These are phyloP conservation scores for Yamadazyma spencermartinsiae DNA, from an alignment of 1,139 yeast genomes.

Conservation along the genomic window DNA sequence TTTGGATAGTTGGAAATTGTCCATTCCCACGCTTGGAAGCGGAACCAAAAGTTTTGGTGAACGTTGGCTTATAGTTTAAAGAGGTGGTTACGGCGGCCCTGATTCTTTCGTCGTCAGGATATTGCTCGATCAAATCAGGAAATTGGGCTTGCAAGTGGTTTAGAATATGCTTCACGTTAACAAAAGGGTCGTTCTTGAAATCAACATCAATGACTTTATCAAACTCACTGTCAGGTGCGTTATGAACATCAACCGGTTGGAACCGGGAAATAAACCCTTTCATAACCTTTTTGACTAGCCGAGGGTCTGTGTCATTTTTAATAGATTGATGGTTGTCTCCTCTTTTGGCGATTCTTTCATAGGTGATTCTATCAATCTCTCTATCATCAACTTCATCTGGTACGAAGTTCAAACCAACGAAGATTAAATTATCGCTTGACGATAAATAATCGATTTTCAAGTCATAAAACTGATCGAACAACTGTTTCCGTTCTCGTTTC, in stretches of 20 bases:
- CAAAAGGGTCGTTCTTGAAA: conserved; percentile 43
- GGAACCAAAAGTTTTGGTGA: conserved; percentile 38
- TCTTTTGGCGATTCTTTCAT: conserved; percentile 58
- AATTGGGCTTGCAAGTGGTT: conserved; percentile 26
- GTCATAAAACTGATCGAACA: conserved; percentile 55
- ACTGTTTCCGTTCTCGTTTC: conserved; percentile 63
- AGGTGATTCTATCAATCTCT: conserved; percentile 53
- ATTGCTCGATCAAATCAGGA: conserved; percentile 41
- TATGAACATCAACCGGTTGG: conserved; percentile 51
- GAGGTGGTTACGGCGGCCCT: conserved; percentile 49
- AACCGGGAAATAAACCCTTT: conserved; percentile 70
- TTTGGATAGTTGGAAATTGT: conserved; percentile 6
- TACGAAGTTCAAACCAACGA: conserved; percentile 70
- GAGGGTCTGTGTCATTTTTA: conserved; percentile 46
- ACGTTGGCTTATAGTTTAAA: conserved; percentile 50
- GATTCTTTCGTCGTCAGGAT: conserved; percentile 46
- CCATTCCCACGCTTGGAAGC: conserved; percentile 27
- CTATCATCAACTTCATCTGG: conserved; percentile 20
- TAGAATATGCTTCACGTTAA: conserved; percentile 52
- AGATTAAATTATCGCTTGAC: conserved; percentile 37
- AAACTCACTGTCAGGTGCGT: conserved; percentile 66
- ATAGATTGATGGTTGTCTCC: conserved; percentile 94
- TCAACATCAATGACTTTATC: conserved; percentile 62
- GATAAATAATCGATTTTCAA: conserved; percentile 38
- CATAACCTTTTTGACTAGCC: conserved; percentile 60